Base-by-base conservation (phyloP, 2,329 filamentous ascomycete genomes). In the Corniculantispora saksenae region DNA sequence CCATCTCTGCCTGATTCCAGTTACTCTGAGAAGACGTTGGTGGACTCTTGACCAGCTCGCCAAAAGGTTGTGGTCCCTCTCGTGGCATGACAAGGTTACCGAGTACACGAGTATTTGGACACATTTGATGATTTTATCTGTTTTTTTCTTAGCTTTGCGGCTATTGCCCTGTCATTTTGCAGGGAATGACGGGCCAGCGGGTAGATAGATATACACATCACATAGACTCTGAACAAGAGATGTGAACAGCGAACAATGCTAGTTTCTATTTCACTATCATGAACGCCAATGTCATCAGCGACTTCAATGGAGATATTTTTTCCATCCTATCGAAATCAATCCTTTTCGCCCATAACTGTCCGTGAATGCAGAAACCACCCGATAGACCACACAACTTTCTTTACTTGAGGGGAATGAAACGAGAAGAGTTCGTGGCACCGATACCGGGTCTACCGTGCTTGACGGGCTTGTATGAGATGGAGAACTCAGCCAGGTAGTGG, bases 401-500 rank as follows among this genome's bases (percentile, higher is more conserved):
- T 89, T 97, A 98, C 89, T 99, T 99, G 83, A 99, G 91, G 83
- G 95, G 95, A 88, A 99, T 99, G 91, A 99, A 99, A 90, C 95
- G 93, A 84, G 95, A 99, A 87, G 94, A 98, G 92, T 99, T 94
- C 77, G 95, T 99, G 79, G 95, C 95, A 96, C 95, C 95, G 80
- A 99, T 99, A 98, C 95, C 95, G 80, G 95, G 95, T 84, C 95
- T 89, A 90, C 95, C 95, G 91, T 99, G 95, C 92, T 98, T 99
- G 91, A 99, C 95, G 79, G 95, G 95, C 87, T 94, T 94, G 92
- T 99, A 99, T 86, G 94, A 95, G 87, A 99, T 99, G 74, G 94
- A 97, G 89, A 99, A 99, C 86, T 99, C 95, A 79, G 88, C 95
- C 74, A 99, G 88, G 89, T 97, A 97, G 88, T 98, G 94, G 82